These are phyloP conservation scores for Phytophthora cactorum DNA, from an alignment of 352 stramenopile species.

Conservation along the genomic window DNA sequence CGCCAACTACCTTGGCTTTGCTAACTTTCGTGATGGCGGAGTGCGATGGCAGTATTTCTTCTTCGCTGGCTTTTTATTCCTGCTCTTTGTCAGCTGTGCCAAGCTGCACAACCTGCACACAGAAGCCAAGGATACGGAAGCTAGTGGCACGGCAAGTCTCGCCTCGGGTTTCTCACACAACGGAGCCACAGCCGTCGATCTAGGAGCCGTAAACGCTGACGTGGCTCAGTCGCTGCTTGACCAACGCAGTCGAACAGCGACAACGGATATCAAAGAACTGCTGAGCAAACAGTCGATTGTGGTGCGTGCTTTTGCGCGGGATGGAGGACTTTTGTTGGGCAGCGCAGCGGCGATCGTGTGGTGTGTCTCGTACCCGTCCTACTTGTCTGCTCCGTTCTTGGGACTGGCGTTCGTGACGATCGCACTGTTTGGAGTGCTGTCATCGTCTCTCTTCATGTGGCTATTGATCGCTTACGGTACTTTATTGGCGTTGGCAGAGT, in stretches of 20 bases:
- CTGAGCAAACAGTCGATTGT: slow-evolving; percentile 70
- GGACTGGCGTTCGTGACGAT: slow-evolving; percentile 73
- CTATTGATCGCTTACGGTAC: slow-evolving; percentile 74
- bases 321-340: slow-evolving; percentile 70
- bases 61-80: slow-evolving; percentile 57
- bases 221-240: slow-evolving; percentile 39
- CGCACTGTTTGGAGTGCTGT: slow-evolving; percentile 65
- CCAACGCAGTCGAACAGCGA: slow-evolving; percentile 30
- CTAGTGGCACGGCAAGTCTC: slow-evolving; percentile 13
- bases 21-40: slow-evolving; percentile 49
- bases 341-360: slow-evolving; percentile 73
- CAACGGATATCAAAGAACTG: slow-evolving; percentile 53
- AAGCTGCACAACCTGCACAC: slow-evolving; percentile 76
- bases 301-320: slow-evolving; percentile 67
- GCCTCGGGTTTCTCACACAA: slow-evolving; percentile 22
- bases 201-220: slow-evolving; percentile 36
- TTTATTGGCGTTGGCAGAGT: slow-evolving; percentile 61
- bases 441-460: slow-evolving; percentile 57
- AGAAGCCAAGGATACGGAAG: slow-evolving; percentile 17
- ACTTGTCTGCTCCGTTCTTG: slow-evolving; percentile 68
- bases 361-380: slow-evolving; percentile 88
- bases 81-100: slow-evolving; percentile 66
- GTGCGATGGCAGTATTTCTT: slow-evolving; percentile 75
- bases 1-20: slow-evolving; percentile 66
- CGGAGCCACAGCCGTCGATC: slow-evolving; percentile 25